Percentiles rank a stretch among this genome's conserved stretches.
These are phyloP conservation scores for Macaranga tanarius DNA, from an alignment of 441 rosid genomes.

Conservation along the genomic window DNA sequence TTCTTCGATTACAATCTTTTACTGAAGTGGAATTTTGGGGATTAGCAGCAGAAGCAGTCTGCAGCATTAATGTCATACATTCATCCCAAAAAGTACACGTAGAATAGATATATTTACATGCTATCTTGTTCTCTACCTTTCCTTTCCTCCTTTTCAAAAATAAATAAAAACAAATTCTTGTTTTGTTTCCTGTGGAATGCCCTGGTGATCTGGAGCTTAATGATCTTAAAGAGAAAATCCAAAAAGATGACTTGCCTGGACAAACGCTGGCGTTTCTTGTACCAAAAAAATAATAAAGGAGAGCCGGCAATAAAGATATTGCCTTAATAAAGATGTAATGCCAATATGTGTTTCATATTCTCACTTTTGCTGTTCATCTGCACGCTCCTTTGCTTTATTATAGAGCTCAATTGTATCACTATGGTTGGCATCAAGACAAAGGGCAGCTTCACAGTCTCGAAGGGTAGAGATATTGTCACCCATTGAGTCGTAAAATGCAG, in stretches of 20 bases:
- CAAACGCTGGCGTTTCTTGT: conserved; percentile 26
- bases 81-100: conserved; percentile 16
- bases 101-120: conserved; percentile 45
- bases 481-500: conserved; percentile 88
- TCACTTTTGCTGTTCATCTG: conserved; percentile 47
- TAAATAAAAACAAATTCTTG: neutral
- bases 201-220: conserved; percentile 13
- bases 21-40: conserved; percentile 17
- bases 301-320: conserved; percentile 27
- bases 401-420: conserved; percentile 63
- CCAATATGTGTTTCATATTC: conserved; percentile 11
- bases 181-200: conserved; percentile 26
- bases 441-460: conserved; percentile 95
- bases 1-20: conserved; percentile 13
- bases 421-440: conserved; percentile 74
- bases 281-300: conserved; percentile 20
- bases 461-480: conserved; percentile 52
- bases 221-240: conserved; percentile 33
- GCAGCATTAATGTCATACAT: conserved; percentile 18
- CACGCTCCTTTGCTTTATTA: conserved; percentile 45
- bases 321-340: conserved; percentile 18
- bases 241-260: conserved; percentile 25
- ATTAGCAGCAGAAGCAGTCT: conserved; percentile 39
- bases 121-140: conserved; percentile 37
- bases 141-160: conserved; percentile 21